Evolutionary conservation across 2,329 filamentous ascomycete species (phyloP).

Genomic region (Aspergillus cejpii): DNA sequence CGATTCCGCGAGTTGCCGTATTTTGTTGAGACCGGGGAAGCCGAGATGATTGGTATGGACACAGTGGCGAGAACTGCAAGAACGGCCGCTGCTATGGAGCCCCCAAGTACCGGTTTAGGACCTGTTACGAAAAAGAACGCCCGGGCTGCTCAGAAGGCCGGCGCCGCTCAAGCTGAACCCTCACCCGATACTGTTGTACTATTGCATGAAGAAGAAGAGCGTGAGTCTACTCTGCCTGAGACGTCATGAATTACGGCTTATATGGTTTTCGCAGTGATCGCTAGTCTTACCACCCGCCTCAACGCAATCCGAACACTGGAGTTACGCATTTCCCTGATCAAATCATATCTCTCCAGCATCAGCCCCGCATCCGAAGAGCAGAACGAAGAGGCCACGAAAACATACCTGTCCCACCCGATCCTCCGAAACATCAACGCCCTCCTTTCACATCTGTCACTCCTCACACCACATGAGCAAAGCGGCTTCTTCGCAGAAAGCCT

Average conservation of each 20-base stretch:
- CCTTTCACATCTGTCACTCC: constrained; percentile 71
- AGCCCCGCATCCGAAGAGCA: constrained; percentile 53
- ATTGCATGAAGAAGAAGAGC: constrained; percentile 58
- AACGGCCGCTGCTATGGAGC: constrained; percentile 61
- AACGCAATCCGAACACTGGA: constrained; percentile 94
- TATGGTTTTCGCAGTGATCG: constrained; percentile 34
- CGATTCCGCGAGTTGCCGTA: constrained; percentile 80
- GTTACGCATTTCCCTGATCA: constrained; percentile 64
- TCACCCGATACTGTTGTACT: constrained; percentile 28
- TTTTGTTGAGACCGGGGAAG: constrained; percentile 85
- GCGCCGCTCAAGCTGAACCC: constrained; percentile 20
- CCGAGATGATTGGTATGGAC: constrained; percentile 96
- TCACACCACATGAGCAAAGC: constrained; percentile 62
- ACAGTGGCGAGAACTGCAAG: constrained; percentile 81
- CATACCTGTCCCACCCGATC: constrained; percentile 61
- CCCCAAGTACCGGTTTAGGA: constrained; percentile 15
- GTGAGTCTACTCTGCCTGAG: constrained; percentile 32
- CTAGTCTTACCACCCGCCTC: constrained; percentile 71
- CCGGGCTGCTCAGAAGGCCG: constrained; percentile 25
- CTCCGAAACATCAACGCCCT: constrained; percentile 85
- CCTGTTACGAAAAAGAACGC: constrained; percentile 7
- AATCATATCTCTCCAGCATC: constrained; percentile 67
- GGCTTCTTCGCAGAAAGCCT: constrained; percentile 64
- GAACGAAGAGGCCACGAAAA: constrained; percentile 37
- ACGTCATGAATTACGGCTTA: neutral